Percentiles rank a stretch among this genome's conserved stretches.
These are phyloP conservation scores for Wickerhamiella allomyrinae DNA, from an alignment of 805 yeast genomes.

Conservation along the genomic window DNA sequence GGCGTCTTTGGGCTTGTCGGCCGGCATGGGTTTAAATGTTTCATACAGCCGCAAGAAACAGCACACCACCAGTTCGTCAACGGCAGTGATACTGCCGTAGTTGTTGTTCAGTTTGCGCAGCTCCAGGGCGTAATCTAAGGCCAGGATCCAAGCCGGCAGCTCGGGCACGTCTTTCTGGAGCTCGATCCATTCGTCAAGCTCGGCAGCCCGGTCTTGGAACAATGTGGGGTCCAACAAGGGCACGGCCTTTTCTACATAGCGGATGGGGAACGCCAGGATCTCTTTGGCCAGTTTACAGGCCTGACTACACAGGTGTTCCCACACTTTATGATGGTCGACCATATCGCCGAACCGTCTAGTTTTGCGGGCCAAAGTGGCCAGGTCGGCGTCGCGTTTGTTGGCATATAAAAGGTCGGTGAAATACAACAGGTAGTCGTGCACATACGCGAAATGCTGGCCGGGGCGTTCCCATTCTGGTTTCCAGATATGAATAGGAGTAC, in stretches of 20 bases:
- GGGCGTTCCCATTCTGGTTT: conserved; percentile 84
- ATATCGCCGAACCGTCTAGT: conserved; percentile 69
- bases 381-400: conserved; percentile 41
- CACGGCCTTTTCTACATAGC: conserved; percentile 40
- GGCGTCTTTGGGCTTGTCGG: background rate
- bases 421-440: conserved; percentile 51
- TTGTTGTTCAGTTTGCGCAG: conserved; percentile 65
- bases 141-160: conserved; percentile 12
- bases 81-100: conserved; percentile 56
- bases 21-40: background rate
- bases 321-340: conserved; percentile 46
- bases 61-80: conserved; percentile 59
- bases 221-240: conserved; percentile 28
- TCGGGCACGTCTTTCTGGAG: conserved; percentile 6
- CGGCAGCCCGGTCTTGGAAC: conserved; percentile 27
- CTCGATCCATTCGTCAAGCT: conserved; percentile 16
- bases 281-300: conserved; percentile 39
- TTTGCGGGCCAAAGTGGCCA: conserved; percentile 51
- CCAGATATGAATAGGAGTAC: conserved; percentile 77
- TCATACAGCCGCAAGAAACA: conserved; percentile 32
- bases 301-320: conserved; percentile 47
- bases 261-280: conserved; percentile 30
- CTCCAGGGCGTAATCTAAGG: conserved; percentile 29
- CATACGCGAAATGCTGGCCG: conserved; percentile 80
- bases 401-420: conserved; percentile 41